Evolutionary conservation across 306 rosid species (phyloP).

Genomic region (Prunus davidiana): DNA sequence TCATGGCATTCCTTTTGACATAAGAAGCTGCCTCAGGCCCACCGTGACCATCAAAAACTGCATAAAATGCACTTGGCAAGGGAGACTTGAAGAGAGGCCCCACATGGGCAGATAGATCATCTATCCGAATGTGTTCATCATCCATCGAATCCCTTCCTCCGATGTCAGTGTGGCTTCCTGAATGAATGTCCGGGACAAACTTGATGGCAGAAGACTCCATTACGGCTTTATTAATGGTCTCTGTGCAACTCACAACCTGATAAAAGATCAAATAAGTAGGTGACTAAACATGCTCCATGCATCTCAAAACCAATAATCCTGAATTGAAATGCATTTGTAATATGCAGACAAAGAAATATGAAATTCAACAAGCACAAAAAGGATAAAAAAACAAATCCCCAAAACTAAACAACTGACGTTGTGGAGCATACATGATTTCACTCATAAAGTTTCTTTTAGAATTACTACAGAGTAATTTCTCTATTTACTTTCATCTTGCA

Average conservation of each 20-base stretch:
- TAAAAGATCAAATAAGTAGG: conserved; percentile 6
- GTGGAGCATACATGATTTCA: background rate
- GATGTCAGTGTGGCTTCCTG: conserved; percentile 76
- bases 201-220: conserved; percentile 43
- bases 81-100: conserved; percentile 50
- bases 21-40: conserved; percentile 90
- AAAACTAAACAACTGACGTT: background rate
- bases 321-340: background rate
- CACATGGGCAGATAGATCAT: conserved; percentile 69
- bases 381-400: background rate
- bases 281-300: background rate
- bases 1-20: conserved; percentile 73
- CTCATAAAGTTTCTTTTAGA: background rate
- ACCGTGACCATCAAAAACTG: conserved; percentile 90
- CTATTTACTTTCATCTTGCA: background rate
- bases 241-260: conserved; percentile 60
- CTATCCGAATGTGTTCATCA: conserved; percentile 77
- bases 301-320: background rate
- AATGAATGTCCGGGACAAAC: conserved; percentile 61
- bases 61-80: conserved; percentile 73
- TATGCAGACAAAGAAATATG: background rate
- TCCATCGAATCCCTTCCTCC: conserved; percentile 79
- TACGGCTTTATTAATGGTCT: conserved; percentile 37
- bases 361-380: background rate
- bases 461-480: background rate